A percentile compares a stretch with the other conserved stretches of the same genome.
phyloP scores from a whole-genome alignment of 225 moss, liverwort and hornwort species.

The Rhytidiadelphus loreus region DNA sequence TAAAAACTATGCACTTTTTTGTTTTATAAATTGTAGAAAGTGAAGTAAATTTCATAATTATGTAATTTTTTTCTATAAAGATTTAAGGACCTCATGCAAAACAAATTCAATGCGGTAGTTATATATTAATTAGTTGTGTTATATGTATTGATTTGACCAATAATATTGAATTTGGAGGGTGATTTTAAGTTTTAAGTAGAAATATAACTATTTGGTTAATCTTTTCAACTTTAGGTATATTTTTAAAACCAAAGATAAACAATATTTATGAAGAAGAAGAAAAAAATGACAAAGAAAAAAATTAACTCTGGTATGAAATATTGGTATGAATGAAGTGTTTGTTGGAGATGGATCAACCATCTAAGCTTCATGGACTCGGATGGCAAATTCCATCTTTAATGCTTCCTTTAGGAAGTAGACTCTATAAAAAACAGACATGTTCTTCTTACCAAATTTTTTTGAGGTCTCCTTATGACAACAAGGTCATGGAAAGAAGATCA shows the following conservation, averaged over 20 bases:
- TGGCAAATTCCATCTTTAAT: neutral
- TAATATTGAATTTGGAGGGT: neutral
- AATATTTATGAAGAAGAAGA: neutral
- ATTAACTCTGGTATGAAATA: fast-evolving
- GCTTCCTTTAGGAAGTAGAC: fast-evolving
- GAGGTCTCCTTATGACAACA: fast-evolving
- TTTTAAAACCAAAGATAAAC: neutral
- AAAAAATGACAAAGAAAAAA: neutral
- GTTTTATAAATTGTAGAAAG: neutral
- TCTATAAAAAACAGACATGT: neutral
- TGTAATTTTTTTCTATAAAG: neutral
- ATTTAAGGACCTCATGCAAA: fast-evolving
- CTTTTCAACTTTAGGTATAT: neutral
- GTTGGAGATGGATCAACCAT: neutral
- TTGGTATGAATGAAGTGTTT: neutral
- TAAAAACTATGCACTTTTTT: neutral
- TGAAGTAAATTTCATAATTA: neutral
- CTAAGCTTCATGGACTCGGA: neutral
- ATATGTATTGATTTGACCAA: neutral
- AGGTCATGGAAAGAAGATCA: neutral
- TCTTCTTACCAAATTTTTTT: too few relatives aligned
- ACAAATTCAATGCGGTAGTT: neutral
- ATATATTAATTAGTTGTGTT: neutral
- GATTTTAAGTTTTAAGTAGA: neutral
- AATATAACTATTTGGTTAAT: neutral